phyloP scores from a whole-genome alignment of 163 green algal species.

The Scenedesmus sp. region DNA sequence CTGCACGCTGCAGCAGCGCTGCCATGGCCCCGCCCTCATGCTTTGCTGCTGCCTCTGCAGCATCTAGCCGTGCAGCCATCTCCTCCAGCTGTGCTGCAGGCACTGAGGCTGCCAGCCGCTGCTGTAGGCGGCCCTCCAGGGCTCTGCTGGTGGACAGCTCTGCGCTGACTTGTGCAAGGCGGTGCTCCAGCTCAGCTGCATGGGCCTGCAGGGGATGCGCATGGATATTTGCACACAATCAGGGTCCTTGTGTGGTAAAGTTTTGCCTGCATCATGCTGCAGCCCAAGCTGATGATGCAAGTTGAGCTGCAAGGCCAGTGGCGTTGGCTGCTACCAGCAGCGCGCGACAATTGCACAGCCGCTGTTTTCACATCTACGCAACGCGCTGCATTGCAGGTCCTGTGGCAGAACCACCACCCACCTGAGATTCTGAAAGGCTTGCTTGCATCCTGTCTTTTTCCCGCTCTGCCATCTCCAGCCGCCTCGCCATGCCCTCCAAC shows the following conservation, averaged over 20 bases:
- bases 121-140: conserved; percentile 54
- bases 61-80: conserved; percentile 59
- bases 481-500: conserved; percentile 52
- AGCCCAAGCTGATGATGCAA: too few relatives aligned
- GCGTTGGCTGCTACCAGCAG: too few relatives aligned
- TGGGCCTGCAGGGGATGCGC: conserved; percentile 39
- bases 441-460: conserved; percentile 58
- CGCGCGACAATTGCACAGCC: too few relatives aligned
- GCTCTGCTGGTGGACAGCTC: conserved; percentile 63
- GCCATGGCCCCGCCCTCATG: conserved; percentile 45
- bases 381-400: too few relatives aligned
- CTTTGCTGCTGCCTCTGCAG: conserved; percentile 55
- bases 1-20: conserved; percentile 28
- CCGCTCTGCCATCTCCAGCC: conserved; percentile 60
- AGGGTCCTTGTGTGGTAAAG: too few relatives aligned
- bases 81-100: conserved; percentile 64
- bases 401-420: neutral
- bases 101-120: conserved; percentile 58
- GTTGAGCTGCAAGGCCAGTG: too few relatives aligned
- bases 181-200: conserved; percentile 63
- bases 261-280: too few relatives aligned
- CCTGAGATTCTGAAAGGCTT: conserved; percentile 62
- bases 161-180: conserved; percentile 51
- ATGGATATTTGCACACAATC: neutral
- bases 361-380: too few relatives aligned